phyloP scores from a whole-genome alignment of 305 asterid genomes.

The Fraxinus greggii region DNA sequence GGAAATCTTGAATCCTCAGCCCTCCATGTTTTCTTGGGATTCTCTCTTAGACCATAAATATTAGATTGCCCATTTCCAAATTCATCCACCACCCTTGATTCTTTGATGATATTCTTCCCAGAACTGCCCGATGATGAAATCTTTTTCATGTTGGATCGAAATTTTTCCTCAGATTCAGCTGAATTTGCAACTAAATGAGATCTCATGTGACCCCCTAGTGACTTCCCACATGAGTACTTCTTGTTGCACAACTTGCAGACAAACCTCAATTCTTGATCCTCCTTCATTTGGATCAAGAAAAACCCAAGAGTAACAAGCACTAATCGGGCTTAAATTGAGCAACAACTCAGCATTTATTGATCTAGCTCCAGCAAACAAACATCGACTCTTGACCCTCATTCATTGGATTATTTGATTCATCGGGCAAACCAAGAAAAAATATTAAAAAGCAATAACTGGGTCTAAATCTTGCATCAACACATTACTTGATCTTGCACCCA shows the following conservation, averaged over 20 bases:
- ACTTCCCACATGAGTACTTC: slow-evolving; percentile 74
- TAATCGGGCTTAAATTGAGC: neutral
- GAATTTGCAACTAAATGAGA: slow-evolving; percentile 34
- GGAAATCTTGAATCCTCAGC: slow-evolving; percentile 37
- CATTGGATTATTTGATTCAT: neutral
- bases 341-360: neutral
- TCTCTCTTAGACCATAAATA: slow-evolving; percentile 63
- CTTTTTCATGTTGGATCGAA: slow-evolving; percentile 36
- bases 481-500: slow-evolving; percentile 29
- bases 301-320: neutral
- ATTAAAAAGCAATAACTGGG: slow-evolving; percentile 14
- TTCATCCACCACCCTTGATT: slow-evolving; percentile 21
- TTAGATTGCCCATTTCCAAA: slow-evolving; percentile 37
- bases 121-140: slow-evolving; percentile 24
- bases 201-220: slow-evolving; percentile 26
- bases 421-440: neutral
- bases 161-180: slow-evolving; percentile 47
- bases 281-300: slow-evolving; percentile 28
- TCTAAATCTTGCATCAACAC: slow-evolving; percentile 25
- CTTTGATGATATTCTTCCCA: slow-evolving; percentile 20
- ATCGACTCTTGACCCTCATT: neutral
- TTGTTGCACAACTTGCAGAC: slow-evolving; percentile 68
- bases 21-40: slow-evolving; percentile 66
- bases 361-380: neutral
- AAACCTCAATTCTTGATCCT: slow-evolving; percentile 55